These are phyloP conservation scores for Micractinium sp. DNA, from an alignment of 139 green algal species.

Conservation along the genomic window DNA sequence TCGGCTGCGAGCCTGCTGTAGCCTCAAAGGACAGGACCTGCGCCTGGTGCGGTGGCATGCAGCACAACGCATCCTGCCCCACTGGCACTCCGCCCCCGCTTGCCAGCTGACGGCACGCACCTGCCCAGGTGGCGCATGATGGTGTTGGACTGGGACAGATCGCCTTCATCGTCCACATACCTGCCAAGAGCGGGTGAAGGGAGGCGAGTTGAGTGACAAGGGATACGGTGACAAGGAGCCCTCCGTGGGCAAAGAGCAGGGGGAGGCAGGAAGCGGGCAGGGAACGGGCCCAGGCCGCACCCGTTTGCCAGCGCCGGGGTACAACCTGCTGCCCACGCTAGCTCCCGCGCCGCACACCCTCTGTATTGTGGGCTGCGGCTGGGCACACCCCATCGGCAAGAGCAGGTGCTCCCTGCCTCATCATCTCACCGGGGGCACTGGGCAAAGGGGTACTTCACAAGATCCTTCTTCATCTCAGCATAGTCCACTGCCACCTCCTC, in stretches of 20 bases:
- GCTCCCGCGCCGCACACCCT: background rate
- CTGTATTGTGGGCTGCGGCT: too few species aligned
- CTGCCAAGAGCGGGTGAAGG: conserved; percentile 1
- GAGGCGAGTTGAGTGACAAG: too few species aligned
- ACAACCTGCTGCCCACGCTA: background rate
- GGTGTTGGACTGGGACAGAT: conserved; percentile 59
- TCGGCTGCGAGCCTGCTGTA: too few species aligned
- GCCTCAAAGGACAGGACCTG: too few species aligned
- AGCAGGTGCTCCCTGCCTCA: too few species aligned
- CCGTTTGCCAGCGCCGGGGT: too few species aligned
- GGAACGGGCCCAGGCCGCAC: background rate
- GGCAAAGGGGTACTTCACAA: conserved; percentile 49
- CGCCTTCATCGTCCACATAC: conserved; percentile 53
- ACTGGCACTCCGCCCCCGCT: background rate
- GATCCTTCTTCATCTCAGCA: background rate
- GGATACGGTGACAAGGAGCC: too few species aligned
- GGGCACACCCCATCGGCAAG: background rate
- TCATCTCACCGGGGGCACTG: conserved; percentile 17
- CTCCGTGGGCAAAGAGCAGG: too few species aligned
- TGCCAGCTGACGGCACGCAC: background rate
- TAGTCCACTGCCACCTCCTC: conserved; percentile 1
- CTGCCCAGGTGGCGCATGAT: conserved; percentile 53
- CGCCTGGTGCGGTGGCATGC: background rate
- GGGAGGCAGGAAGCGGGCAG: background rate
- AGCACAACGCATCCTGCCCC: background rate